Evolutionary conservation across 805 yeast genomes (phyloP).

Genomic region (Spathaspora passalidarum): DNA sequence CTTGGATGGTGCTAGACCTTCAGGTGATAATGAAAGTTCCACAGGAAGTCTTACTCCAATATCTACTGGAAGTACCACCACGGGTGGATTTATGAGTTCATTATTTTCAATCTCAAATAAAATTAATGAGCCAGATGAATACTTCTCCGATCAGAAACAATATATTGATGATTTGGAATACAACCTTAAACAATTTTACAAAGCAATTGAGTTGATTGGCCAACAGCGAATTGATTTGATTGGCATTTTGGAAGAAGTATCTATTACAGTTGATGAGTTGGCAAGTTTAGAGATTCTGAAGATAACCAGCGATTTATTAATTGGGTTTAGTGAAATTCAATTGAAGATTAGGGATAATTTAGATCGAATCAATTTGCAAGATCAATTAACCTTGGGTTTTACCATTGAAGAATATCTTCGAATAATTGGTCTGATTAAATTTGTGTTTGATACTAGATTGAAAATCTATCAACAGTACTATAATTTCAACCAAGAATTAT

Average conservation of each 20-base stretch:
- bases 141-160: constrained; percentile 64
- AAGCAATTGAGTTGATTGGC: constrained; percentile 70
- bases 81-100: constrained; percentile 61
- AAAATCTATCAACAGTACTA: constrained; percentile 44
- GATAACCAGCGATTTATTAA: constrained; percentile 58
- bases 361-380: constrained; percentile 79
- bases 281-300: constrained; percentile 74
- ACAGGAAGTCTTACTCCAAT: constrained; percentile 1
- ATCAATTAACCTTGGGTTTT: constrained; percentile 78
- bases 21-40: constrained; percentile 1
- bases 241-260: constrained; percentile 67
- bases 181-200: constrained; percentile 66
- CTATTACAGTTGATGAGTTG: constrained; percentile 48
- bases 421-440: constrained; percentile 68
- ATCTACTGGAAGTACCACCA: constrained; percentile 1
- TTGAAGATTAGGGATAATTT: constrained; percentile 66
- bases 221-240: constrained; percentile 74
- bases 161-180: constrained; percentile 70
- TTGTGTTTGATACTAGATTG: constrained; percentile 71
- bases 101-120: constrained; percentile 67
- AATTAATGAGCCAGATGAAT: constrained; percentile 74
- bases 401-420: constrained; percentile 87
- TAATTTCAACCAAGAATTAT: constrained; percentile 43
- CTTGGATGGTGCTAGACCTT: constrained; percentile 25
- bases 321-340: constrained; percentile 72